Conservation (phyloP, 1,139 yeast genomes). For the Chernovozyma sophiae-reginae region DNA sequence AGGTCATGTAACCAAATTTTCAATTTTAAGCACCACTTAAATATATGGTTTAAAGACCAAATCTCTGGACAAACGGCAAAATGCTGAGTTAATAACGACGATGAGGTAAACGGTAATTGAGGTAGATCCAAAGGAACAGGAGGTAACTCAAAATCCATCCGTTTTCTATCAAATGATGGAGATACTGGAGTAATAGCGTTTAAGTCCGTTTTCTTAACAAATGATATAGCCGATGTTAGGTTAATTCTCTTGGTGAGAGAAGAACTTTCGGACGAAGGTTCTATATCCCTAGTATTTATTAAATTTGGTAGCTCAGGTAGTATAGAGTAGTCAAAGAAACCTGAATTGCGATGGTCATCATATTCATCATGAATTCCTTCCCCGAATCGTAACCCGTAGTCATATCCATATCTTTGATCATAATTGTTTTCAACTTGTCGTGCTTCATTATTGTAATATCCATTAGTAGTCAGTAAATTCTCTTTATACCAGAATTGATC, state of each 20-base stretch:
- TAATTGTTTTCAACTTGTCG: neutral
- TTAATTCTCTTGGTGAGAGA: slow-evolving; percentile 17
- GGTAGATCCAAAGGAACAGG: slow-evolving; percentile 55
- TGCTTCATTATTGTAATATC: slow-evolving; percentile 5
- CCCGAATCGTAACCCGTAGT: too few species aligned
- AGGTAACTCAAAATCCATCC: slow-evolving; percentile 33
- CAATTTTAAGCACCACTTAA: slow-evolving; percentile 46
- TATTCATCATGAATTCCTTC: slow-evolving; percentile 10
- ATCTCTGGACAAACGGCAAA: slow-evolving; percentile 34
- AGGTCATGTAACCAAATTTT: slow-evolving; percentile 50
- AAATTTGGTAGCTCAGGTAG: slow-evolving; percentile 38
- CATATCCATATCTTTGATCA: too few species aligned
- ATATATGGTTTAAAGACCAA: slow-evolving; percentile 43
- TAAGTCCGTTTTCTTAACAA: slow-evolving; percentile 12
- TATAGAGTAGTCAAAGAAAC: slow-evolving; percentile 36
- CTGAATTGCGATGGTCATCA: slow-evolving; percentile 7
- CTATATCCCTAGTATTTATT: slow-evolving; percentile 8
- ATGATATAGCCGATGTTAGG: slow-evolving; percentile 17
- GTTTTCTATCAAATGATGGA: slow-evolving; percentile 8
- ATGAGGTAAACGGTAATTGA: slow-evolving; percentile 52
- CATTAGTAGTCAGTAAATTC: slow-evolving; percentile 1
- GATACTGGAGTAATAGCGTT: slow-evolving; percentile 6
- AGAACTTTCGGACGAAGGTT: slow-evolving; percentile 5
- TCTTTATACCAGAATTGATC: neutral
- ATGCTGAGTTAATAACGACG: slow-evolving; percentile 46